Base-by-base conservation (phyloP, 1,139 yeast species). In the Pichia norvegensis region DNA sequence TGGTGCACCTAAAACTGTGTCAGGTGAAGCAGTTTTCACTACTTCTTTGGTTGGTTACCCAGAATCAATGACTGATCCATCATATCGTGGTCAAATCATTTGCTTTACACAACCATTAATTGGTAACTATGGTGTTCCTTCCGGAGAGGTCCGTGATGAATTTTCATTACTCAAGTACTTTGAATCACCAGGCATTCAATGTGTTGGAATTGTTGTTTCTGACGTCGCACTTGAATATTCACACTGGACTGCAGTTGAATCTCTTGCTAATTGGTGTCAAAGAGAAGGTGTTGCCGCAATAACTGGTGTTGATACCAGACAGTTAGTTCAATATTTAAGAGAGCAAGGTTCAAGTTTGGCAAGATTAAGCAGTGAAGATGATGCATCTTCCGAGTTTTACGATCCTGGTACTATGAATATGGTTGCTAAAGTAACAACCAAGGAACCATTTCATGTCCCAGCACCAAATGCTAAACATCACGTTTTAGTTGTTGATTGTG, bases 191-290 rank as follows among this genome's bases (percentile, higher is more conserved):
- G 77, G 77, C 55, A 81, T 86, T 50, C 97, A 92, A 68, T 90
- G 97, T 68, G 82, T 85, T 55, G 98, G 97, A 58, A 87, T 92
- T 50, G 95, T 92, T 43, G 98, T 92, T 41, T 87, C 95, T 37
- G 97, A 92, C 62, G 96, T 80, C 49, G 97, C 98, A 27, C 77
- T 90, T 73, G 79, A 87, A 64, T 87, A 92, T 68, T 86, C 96
- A 21, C 98, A 92, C 67, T 92, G 98, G 98, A 90, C 97, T 38
- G 98, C 98, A 4, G 96, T 92, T 38, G 97, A 92, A 70, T 84
- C 95, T 22, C 75, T 92, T 49, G 86, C 86, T 54, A 86, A 85
- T 58, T 92, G 97, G 97, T 92, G 98, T 71, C 79, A 85, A 67
- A 81, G 96, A 63, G 94, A 88, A 56, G 96, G 95, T 36, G 94